Evolutionary conservation across 2,329 filamentous ascomycete genomes (phyloP).

Genomic region (Trichoderma sp.): DNA sequence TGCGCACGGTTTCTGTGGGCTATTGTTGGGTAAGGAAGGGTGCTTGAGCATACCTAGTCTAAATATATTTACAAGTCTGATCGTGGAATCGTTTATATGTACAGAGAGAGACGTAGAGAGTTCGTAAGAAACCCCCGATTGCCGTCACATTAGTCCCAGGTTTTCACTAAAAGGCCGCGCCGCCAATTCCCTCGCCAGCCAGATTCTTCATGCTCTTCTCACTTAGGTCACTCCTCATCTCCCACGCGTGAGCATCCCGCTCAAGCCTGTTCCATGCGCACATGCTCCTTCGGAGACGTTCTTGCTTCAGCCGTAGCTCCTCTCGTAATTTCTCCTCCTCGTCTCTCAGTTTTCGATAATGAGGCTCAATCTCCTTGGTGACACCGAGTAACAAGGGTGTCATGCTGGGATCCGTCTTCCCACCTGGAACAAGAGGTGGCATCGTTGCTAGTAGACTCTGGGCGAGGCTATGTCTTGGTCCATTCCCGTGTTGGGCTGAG

Average conservation of each 20-base stretch:
- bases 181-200: conserved; percentile 54
- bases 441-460: conserved; percentile 53
- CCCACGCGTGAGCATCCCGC: conserved; percentile 53
- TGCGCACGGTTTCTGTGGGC: neutral
- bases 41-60: neutral
- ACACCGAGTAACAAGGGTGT: conserved; percentile 47
- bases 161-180: conserved; percentile 49
- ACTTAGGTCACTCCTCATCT: conserved; percentile 55
- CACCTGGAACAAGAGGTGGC: conserved; percentile 52
- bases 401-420: conserved; percentile 51
- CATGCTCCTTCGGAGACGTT: conserved; percentile 53
- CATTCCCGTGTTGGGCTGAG: conserved; percentile 38
- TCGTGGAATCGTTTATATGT: neutral
- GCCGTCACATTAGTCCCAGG: neutral
- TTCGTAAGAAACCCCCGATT: neutral
- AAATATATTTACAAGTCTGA: neutral
- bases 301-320: conserved; percentile 53
- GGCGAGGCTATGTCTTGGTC: conserved; percentile 46
- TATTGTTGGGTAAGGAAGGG: neutral
- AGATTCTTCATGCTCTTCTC: conserved; percentile 57
- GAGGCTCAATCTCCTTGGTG: conserved; percentile 53
- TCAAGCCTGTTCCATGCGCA: conserved; percentile 54
- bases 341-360: conserved; percentile 53
- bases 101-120: neutral
- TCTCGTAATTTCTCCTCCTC: conserved; percentile 58